Percentiles rank a stretch among this genome's conserved stretches.
phyloP scores from a whole-genome alignment of 805 yeast species.

The Hanseniaspora nectarophila region DNA sequence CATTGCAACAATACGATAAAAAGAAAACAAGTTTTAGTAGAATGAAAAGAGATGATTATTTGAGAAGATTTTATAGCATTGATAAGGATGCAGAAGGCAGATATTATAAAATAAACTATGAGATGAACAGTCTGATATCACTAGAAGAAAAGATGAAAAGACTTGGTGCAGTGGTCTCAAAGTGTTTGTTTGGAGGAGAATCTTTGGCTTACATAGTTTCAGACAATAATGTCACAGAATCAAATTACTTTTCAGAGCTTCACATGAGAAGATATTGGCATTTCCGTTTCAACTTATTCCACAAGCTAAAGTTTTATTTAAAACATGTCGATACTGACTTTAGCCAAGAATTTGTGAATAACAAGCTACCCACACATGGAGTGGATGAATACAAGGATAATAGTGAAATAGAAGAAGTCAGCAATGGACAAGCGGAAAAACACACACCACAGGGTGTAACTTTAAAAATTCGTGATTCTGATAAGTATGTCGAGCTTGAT shows the following conservation, averaged over 20 bases:
- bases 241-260: neutral
- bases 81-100: neutral
- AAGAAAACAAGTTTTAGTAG: neutral
- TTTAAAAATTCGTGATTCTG: neutral
- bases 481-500: neutral
- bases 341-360: neutral
- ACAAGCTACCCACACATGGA: neutral
- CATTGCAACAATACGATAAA: neutral
- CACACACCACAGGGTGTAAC: neutral
- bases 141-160: constrained; percentile 4
- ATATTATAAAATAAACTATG: neutral
- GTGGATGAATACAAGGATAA: neutral
- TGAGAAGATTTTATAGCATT: constrained; percentile 4
- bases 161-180: neutral
- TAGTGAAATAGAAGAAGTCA: neutral
- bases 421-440: neutral
- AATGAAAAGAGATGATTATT: neutral
- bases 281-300: constrained; percentile 9
- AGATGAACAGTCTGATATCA: neutral
- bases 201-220: constrained; percentile 2
- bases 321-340: neutral
- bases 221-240: constrained; percentile 7
- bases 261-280: constrained; percentile 9
- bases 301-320: constrained; percentile 4
- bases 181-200: neutral